Base-by-base conservation (phyloP, 768 basidiomycete genomes). In the Infundibulicybe gibba region DNA sequence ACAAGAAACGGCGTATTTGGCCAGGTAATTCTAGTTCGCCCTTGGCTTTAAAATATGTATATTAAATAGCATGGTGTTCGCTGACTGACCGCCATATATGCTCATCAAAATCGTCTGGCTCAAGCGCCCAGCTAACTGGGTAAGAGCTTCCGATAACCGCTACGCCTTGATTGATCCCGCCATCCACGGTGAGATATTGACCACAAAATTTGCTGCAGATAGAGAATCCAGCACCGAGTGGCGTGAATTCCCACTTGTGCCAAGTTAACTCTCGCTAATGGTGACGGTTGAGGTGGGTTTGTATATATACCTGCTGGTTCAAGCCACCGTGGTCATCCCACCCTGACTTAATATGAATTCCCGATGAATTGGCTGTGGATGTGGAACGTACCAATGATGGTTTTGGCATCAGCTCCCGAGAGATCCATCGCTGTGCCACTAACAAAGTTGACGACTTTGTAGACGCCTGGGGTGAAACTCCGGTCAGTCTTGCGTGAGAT, bases 81-180 rank as follows among this genome's bases (percentile, higher is more conserved):
- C 10, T 8, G 14, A 39, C 45, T 20, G 16, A 59, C 59, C 51
- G 54, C 56, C 59, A 63, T 20, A 60, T 43, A 15, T 44, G 53
- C 16, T 54, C 44, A 20, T 61, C 54, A 15, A 41, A 50, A 12
- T 52, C 51, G 37, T 55, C 52, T 9, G 49, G 48, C 33, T 61
- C 56, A 3, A 68, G 40, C 9, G 43, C 59, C 65, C 66, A 67
- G 45, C 65, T 66, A 17, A 61, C 59, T 4, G 67, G 65, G 37
- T 61, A 66, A 3, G 53, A 54, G 25, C 40, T 62, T 6, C 57
- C 58, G 15, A 61, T 54, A 34, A 68, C 19, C 2, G 47, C 46
- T 1, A 34, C 49, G 15, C 56, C 57, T 0, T 59, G 49, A 11
- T 40, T 17, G 14, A 60, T 33, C 2, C 56, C 63, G 8, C 53